These are phyloP conservation scores for Yamadazyma triangularis DNA, from an alignment of 1,139 yeast species.

Conservation along the genomic window DNA sequence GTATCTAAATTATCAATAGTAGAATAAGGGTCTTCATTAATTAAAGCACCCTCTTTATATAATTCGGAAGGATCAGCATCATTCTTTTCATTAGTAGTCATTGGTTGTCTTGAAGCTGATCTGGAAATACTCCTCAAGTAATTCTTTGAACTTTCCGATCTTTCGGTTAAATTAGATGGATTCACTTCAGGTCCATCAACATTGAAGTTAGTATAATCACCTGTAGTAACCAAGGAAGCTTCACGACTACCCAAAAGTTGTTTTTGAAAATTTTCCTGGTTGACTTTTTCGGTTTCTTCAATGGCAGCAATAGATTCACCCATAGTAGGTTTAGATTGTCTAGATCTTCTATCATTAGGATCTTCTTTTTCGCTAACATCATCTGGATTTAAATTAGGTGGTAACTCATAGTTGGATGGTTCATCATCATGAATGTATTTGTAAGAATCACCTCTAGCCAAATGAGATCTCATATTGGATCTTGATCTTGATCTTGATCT, in stretches of 20 bases:
- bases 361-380: constrained; percentile 16
- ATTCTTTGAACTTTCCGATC: constrained; percentile 38
- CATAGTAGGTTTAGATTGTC: constrained; percentile 46
- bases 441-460: constrained; percentile 66
- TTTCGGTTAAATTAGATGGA: constrained; percentile 23
- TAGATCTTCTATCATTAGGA: constrained; percentile 34
- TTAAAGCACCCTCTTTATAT: constrained; percentile 41
- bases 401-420: constrained; percentile 42
- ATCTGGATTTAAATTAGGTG: constrained; percentile 29
- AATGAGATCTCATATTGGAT: constrained; percentile 43
- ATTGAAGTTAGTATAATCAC: constrained; percentile 46
- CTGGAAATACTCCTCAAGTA: constrained; percentile 60
- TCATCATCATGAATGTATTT: constrained; percentile 42
- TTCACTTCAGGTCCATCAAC: constrained; percentile 32
- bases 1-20: constrained; percentile 37
- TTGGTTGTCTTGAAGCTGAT: constrained; percentile 51
- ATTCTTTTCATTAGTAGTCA: constrained; percentile 38
- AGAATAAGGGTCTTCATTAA: constrained; percentile 44
- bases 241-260: constrained; percentile 24
- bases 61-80: constrained; percentile 40
- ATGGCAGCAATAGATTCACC: constrained; percentile 48
- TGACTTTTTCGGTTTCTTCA: constrained; percentile 23
- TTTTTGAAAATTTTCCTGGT: constrained; percentile 12
- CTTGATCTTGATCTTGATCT: constrained; percentile 21
- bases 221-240: constrained; percentile 44